Base-by-base conservation (phyloP, 1,284 basidiomycete species). In the Boletus smithii region DNA sequence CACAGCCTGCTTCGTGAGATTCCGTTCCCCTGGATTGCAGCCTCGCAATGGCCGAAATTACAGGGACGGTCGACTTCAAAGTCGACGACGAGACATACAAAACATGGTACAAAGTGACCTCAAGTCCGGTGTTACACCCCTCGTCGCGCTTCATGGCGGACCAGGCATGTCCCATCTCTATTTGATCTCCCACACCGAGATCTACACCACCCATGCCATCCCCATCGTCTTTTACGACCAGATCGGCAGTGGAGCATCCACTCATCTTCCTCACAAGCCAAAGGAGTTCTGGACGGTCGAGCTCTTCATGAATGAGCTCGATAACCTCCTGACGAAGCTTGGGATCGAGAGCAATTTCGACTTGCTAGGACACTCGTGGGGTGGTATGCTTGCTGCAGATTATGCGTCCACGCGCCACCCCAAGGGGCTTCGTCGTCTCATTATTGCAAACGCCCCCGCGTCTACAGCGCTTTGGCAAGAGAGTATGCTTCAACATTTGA, bases 91-190 rank as follows among this genome's bases (percentile, higher is more conserved):
- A 66, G 48, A 58, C 62, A 1, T 63, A 51, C 51, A 49, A 58
- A 33, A 70, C 69, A 17, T 70, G 62, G 60, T 68, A 63, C 59
- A 66, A 60, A 42, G 71, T 14, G 58, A 66, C 48, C 60, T 70
- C 36, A 38, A 47, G 7, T 46, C 53, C 4, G 34, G 48, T 4
- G 31, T 41, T 2, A 55, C 44, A 5, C 69, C 70, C 13, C 61
- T 72, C 32, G 53, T 73, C 51, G 55, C 59, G 22, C 53, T 73
- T 6, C 70, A 72, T 48, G 70, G 71, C 34, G 73, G 73, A 2
- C 66, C 65, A 14, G 59, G 63, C 42, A 47, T 62, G 47, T 54
- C 54, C 16, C 56, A 61, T n/a, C 33, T 54, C 37, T 63, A 57
- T 40, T 29, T 59, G 32, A n/a, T 50, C 26, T 50, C 61, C 22